Base-by-base conservation (phyloP, 331 rosid species). In the Prunus yedoensis region DNA sequence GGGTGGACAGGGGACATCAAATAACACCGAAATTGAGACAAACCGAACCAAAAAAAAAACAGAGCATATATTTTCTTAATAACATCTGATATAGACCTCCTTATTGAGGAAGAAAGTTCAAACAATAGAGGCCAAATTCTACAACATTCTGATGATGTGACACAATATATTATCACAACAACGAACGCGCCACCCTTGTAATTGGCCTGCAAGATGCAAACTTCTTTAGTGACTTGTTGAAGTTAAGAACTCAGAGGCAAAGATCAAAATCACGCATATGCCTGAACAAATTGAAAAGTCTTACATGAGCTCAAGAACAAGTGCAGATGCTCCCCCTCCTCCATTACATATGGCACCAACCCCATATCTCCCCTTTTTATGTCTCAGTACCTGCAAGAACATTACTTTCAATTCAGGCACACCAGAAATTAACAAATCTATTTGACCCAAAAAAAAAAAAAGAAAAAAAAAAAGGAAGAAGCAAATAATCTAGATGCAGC, bases 311-410 rank as follows among this genome's bases (percentile, higher is more conserved):
- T 94, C 97, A 78, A 94, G 46, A 47, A 92, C 97, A 70, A 94
- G 83, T n/a, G 99, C 89, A 58, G 99, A 94, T 38, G 99, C 97
- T 16, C 99, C 99, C 65, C 99, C 99, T 81, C 97, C 99, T 18
- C 99, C 99, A 41, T 94, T 94, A 89, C 99, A 94, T 72, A 94
- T 85, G 53, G 85, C 91, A 49, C 66, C 93, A 81, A 92, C 90
- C 49, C 99, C 99, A 76, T 90, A 94, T 84, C 74, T 90, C 62
- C 97, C 97, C 60, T 89, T 86, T 82, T 83, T 86, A 38, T 92
- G 91, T 77, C 93, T 92, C 73, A 90, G 71, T 73, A 92, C 96
- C 99, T 94, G 88, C 80, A 77, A 79, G 72, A 83, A 75, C 74
- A 11, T 27, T 66, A 30, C 23, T 83, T 57, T 45, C 57, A 20